Evolutionary conservation across 768 basidiomycete genomes (phyloP).

Genomic region (Xerocomus brunneocitrinus): DNA sequence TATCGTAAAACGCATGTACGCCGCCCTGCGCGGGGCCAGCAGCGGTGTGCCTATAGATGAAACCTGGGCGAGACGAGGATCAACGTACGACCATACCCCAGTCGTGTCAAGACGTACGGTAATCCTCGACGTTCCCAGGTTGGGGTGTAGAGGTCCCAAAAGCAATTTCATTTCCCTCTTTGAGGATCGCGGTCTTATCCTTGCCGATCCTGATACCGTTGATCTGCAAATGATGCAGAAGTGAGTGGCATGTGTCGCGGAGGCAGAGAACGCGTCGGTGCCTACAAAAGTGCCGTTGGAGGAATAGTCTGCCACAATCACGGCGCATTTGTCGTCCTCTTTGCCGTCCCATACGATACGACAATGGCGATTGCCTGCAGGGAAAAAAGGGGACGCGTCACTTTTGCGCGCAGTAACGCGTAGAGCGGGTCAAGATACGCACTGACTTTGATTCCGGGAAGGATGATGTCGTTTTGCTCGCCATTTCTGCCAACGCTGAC

Average conservation of each 20-base stretch:
- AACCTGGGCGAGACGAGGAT: conserved; percentile 40
- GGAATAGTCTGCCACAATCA: conserved; percentile 33
- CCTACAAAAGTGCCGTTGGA: conserved; percentile 45
- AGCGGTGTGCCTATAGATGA: conserved; percentile 66
- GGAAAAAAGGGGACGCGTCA: conserved; percentile 26
- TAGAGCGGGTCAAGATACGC: conserved; percentile 23
- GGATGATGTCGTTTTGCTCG: conserved; percentile 45
- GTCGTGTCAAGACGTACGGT: conserved; percentile 46
- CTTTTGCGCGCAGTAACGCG: conserved; percentile 12
- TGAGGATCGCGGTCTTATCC: conserved; percentile 38
- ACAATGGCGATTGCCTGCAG: conserved; percentile 38
- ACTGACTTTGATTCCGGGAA: conserved; percentile 76
- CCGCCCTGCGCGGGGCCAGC: conserved; percentile 45
- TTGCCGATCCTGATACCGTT: conserved; percentile 40
- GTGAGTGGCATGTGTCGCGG: conserved; percentile 9
- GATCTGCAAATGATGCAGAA: conserved; percentile 23
- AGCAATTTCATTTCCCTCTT: conserved; percentile 77
- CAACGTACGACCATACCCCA: not conserved
- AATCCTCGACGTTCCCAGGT: conserved; percentile 57
- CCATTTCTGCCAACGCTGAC: conserved; percentile 54
- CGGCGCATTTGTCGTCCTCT: conserved; percentile 28
- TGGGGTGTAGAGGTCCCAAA: conserved; percentile 62
- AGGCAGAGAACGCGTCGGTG: conserved; percentile 14
- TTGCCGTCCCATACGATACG: conserved; percentile 34
- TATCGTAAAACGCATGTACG: conserved; percentile 62